Evolutionary conservation across 352 stramenopile species (phyloP).

Genomic region (Globisporangium cystogenes): DNA sequence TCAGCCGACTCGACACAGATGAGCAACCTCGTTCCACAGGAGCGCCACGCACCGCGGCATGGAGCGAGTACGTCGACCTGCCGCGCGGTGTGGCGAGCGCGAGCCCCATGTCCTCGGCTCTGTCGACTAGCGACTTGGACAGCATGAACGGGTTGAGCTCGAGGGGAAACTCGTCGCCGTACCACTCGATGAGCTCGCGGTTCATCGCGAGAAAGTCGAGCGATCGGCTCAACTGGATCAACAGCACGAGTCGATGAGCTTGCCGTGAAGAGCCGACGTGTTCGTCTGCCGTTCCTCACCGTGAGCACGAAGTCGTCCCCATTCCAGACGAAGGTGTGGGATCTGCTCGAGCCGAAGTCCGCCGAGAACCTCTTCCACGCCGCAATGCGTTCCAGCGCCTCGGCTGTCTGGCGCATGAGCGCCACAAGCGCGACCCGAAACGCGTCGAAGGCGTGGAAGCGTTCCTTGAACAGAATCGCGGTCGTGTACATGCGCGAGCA

Average conservation of each 20-base stretch:
- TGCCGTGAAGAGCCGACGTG: not conserved
- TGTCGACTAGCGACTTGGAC: constrained; percentile 40
- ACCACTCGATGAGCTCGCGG: constrained; percentile 50
- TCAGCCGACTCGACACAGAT: no score
- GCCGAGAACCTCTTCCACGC: constrained; percentile 20
- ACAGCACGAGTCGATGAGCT: not conserved
- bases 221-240: constrained; percentile 33
- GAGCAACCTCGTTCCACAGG: not conserved
- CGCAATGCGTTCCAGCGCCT: constrained; percentile 31
- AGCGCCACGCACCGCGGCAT: constrained; percentile 18
- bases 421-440: constrained; percentile 25
- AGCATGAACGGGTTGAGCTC: constrained; percentile 65
- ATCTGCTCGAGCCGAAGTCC: not conserved
- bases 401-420: constrained; percentile 24
- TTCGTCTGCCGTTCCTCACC: constrained; percentile 14
- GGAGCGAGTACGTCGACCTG: constrained; percentile 19
- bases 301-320: constrained; percentile 37
- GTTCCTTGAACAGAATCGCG: constrained; percentile 43
- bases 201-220: constrained; percentile 38
- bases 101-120: constrained; percentile 31
- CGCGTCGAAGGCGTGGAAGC: constrained; percentile 59
- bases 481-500: constrained; percentile 29
- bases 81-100: constrained; percentile 5
- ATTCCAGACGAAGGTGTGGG: constrained; percentile 46
- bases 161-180: constrained; percentile 68